Evolutionary conservation across 2,329 filamentous ascomycete species (phyloP).

Genomic region (Aspergillus unguis): DNA sequence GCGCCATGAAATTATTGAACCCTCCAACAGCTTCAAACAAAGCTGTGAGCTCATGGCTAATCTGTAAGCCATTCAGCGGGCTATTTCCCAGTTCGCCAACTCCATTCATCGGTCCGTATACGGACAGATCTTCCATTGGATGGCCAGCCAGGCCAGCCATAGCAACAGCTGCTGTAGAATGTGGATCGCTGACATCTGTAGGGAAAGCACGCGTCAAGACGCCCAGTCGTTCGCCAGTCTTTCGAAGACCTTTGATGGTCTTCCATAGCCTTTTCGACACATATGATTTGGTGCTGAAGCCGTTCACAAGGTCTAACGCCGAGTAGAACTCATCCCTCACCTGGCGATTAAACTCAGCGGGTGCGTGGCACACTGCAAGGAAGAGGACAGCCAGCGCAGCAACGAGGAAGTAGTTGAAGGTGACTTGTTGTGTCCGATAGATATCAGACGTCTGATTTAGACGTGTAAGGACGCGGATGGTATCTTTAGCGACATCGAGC

Average conservation of each 20-base stretch:
- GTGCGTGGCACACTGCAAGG: conserved; percentile 62
- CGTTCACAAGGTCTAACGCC: conserved; percentile 62
- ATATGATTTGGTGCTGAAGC: conserved; percentile 59
- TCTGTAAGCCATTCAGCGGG: conserved; percentile 58
- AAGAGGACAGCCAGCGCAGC: conserved; percentile 63
- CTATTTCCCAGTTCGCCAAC: conserved; percentile 48
- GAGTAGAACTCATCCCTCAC: conserved; percentile 67
- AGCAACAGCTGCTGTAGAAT: conserved; percentile 61
- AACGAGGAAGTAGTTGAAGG: conserved; percentile 66
- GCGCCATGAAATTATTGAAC: conserved; percentile 42
- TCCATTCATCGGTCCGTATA: conserved; percentile 44
- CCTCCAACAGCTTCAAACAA: conserved; percentile 63
- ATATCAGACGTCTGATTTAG: conserved; percentile 62
- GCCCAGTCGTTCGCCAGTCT: conserved; percentile 60
- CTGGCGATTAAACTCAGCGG: conserved; percentile 56
- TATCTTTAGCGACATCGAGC: conserved; percentile 64
- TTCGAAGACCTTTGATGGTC: conserved; percentile 61
- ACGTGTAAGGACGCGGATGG: conserved; percentile 58
- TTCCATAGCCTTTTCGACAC: conserved; percentile 63
- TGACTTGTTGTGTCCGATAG: conserved; percentile 61
- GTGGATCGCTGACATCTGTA: conserved; percentile 51
- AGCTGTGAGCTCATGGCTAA: conserved; percentile 58
- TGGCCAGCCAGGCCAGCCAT: conserved; percentile 65
- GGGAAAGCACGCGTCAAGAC: conserved; percentile 42
- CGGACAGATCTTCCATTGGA: conserved; percentile 55